phyloP scores from a whole-genome alignment of 306 rosid genomes.

The barrel medic (Medicago truncatula) region DNA sequence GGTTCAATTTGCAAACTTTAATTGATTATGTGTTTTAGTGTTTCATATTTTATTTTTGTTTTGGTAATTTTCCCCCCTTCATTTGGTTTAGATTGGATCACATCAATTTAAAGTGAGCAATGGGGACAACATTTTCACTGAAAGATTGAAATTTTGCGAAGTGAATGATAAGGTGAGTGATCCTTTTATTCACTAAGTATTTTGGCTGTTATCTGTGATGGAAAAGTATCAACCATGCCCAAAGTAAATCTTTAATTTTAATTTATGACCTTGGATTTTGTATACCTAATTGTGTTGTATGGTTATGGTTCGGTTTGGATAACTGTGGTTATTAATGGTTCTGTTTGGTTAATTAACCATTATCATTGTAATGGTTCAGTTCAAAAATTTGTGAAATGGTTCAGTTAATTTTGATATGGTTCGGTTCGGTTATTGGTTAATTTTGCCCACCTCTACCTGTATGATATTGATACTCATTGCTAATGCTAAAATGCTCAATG shows the following conservation, averaged over 20 bases:
- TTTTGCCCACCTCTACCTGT: no score
- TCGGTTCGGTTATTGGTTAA: no score
- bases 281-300: no score
- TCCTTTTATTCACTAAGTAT: constrained; percentile 18
- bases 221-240: background rate
- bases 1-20: constrained; percentile 48
- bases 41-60: background rate
- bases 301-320: no score
- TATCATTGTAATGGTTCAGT: no score
- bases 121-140: constrained; percentile 82
- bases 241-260: background rate
- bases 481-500: background rate
- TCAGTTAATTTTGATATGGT: no score
- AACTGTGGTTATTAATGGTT: no score
- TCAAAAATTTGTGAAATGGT: no score
- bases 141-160: constrained; percentile 84
- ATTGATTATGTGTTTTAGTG: background rate
- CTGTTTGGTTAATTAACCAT: no score
- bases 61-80: background rate
- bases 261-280: background rate
- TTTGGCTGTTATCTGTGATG: background rate
- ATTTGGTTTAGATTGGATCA: constrained; percentile 71
- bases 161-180: constrained; percentile 84
- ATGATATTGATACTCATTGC: background rate
- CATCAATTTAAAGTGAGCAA: constrained; percentile 95